phyloP scores from a whole-genome alignment of 345 rosid genomes.

The Melaleuca alternifolia region DNA sequence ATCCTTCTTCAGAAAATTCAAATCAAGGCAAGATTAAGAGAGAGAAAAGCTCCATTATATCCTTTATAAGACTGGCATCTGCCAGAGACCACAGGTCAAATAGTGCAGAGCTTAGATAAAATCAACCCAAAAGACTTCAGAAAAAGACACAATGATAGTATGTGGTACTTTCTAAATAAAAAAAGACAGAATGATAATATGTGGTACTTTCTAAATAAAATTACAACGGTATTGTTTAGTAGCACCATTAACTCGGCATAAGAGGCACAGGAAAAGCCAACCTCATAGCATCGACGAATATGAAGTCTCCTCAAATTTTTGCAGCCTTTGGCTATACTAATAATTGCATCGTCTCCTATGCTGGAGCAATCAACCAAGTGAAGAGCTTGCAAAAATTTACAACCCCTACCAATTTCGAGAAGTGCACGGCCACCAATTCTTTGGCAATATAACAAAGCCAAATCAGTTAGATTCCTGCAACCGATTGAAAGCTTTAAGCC shows the following conservation, averaged over 20 bases:
- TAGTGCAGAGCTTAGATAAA: background rate
- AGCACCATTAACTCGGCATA: background rate
- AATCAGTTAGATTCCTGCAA: constrained; percentile 68
- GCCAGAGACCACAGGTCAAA: background rate
- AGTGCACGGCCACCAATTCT: constrained; percentile 63
- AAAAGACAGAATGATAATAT: too few relatives aligned
- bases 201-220: background rate
- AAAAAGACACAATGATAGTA: too few relatives aligned
- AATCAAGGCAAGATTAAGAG: background rate
- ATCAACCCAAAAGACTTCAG: background rate
- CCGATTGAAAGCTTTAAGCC: constrained; percentile 10
- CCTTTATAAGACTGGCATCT: background rate
- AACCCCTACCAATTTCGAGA: constrained; percentile 68
- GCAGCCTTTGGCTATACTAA: constrained; percentile 81
- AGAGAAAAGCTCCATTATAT: background rate
- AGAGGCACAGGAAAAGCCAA: constrained; percentile 6
- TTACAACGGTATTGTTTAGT: background rate
- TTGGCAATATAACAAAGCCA: constrained; percentile 79
- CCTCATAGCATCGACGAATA: constrained; percentile 90
- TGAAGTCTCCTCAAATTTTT: constrained; percentile 75
- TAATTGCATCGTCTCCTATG: constrained; percentile 72
- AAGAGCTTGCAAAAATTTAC: constrained; percentile 66
- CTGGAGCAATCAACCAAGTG: constrained; percentile 81
- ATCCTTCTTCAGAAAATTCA: background rate
- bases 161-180: too few relatives aligned